Percentiles rank a stretch among this genome's conserved stretches.
Evolutionary conservation across 192 early-diverging fungal species (phyloP).

Genomic region (Rhizophagus sp.): DNA sequence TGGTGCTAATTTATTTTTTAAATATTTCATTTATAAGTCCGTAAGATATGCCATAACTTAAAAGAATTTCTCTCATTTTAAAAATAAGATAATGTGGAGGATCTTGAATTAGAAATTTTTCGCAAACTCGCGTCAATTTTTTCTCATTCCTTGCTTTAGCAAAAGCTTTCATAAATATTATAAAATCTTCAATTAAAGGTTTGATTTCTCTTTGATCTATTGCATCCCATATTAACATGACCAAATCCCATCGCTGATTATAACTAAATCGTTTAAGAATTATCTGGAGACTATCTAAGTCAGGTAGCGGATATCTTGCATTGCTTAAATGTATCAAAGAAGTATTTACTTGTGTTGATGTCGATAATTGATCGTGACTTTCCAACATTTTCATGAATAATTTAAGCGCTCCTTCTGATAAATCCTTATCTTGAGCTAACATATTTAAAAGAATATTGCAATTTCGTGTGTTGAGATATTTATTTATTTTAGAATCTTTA

Average conservation of each 20-base stretch:
- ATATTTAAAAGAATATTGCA: slow-evolving; percentile 3
- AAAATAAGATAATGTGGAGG: neutral
- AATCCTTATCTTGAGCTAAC: neutral
- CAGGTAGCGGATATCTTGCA: neutral
- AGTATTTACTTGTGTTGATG: neutral
- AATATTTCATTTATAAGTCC: neutral
- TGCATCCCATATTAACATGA: slow-evolving; percentile 13
- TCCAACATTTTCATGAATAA: slow-evolving; percentile 15
- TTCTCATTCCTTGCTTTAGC: neutral
- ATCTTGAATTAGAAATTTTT: neutral
- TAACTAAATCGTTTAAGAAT: slow-evolving; percentile 3
- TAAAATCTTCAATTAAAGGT: neutral
- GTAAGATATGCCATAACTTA: neutral
- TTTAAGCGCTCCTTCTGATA: neutral
- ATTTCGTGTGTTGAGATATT: neutral
- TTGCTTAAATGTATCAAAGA: neutral
- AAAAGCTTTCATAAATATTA: slow-evolving; percentile 5
- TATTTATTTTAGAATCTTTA: slow-evolving; percentile 4
- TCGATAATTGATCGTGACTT: neutral
- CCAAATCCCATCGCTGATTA: neutral
- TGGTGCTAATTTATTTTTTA: too few relatives aligned
- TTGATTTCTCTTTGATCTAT: neutral
- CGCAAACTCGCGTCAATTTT: neutral
- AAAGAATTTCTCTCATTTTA: neutral
- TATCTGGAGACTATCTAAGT: slow-evolving; percentile 6